These are phyloP conservation scores for Balakata baccata DNA, from an alignment of 345 rosid genomes.

Conservation along the genomic window DNA sequence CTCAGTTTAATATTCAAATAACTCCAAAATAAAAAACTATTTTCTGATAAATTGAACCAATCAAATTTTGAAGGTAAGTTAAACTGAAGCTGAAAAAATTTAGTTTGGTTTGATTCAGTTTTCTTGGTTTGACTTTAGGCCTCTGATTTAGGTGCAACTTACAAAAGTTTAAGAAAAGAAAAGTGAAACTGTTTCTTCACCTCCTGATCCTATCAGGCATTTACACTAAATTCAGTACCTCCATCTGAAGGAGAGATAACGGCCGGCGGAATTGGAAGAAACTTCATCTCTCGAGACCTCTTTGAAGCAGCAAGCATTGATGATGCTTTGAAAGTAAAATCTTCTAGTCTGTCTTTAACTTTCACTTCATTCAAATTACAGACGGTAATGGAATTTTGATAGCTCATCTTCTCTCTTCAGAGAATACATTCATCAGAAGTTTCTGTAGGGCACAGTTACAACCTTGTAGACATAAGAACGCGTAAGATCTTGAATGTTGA, in stretches of 20 bases:
- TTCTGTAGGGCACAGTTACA: slow-evolving; percentile 60
- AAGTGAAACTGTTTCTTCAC: too few species aligned
- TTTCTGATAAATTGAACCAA: too few species aligned
- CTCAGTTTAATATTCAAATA: too few species aligned
- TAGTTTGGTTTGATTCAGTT: too few species aligned
- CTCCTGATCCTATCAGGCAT: slow-evolving; percentile 35
- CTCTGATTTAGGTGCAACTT: too few species aligned
- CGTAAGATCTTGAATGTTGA: slow-evolving; percentile 46
- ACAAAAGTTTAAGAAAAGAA: too few species aligned
- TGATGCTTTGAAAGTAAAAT: slow-evolving; percentile 42
- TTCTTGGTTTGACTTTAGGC: too few species aligned
- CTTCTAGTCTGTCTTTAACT: neutral
- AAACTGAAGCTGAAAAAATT: too few species aligned
- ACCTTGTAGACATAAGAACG: slow-evolving; percentile 36
- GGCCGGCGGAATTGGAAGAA: slow-evolving; percentile 48
- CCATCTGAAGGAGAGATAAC: slow-evolving; percentile 45
- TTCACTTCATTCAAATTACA: neutral
- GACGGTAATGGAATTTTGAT: slow-evolving; percentile 8
- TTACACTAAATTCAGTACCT: slow-evolving; percentile 55
- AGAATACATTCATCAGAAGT: slow-evolving; percentile 42
- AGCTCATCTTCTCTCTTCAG: slow-evolving; percentile 24
- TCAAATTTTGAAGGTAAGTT: too few species aligned
- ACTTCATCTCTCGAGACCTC: slow-evolving; percentile 54
- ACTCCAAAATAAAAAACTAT: too few species aligned
- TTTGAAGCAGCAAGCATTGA: slow-evolving; percentile 50